phyloP scores from a whole-genome alignment of 2,329 filamentous ascomycete genomes.

The Epichloe hybrida region DNA sequence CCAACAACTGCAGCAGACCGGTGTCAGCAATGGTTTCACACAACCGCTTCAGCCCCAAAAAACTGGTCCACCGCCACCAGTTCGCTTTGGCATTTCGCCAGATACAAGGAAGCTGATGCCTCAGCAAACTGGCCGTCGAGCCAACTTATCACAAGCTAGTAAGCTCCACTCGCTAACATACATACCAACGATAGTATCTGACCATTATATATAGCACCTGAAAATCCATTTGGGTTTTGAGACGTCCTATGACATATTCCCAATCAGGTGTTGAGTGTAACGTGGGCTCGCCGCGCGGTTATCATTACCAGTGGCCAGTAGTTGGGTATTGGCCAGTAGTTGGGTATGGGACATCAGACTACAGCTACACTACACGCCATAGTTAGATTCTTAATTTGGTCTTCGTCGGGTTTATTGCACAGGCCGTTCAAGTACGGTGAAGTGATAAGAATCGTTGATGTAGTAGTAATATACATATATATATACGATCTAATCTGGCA shows the following conservation, averaged over 20 bases:
- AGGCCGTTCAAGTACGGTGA: not conserved
- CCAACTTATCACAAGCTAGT: conserved; percentile 92
- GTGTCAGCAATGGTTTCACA: conserved; percentile 37
- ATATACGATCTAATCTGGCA: not conserved
- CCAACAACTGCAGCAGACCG: conserved; percentile 35
- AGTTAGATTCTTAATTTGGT: not conserved
- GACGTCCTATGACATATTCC: not conserved
- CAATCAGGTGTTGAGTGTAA: not conserved
- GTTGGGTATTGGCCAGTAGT: not conserved
- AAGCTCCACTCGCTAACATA: conserved; percentile 29
- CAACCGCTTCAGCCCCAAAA: conserved; percentile 34
- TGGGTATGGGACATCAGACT: not conserved
- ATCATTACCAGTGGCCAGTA: not conserved
- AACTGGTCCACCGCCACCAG: conserved; percentile 61
- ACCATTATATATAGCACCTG: conserved; percentile 25
- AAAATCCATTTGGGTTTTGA: conserved; percentile 41
- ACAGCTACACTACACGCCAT: not conserved
- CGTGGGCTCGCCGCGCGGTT: not conserved
- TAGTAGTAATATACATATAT: not conserved
- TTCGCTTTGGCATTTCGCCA: conserved; percentile 74
- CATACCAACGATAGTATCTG: not conserved
- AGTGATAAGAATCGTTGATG: not conserved
- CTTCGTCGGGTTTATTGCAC: not conserved
- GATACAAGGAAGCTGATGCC: conserved; percentile 65
- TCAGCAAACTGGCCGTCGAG: conserved; percentile 78